phyloP scores from a whole-genome alignment of 441 rosid genomes.

The Rhodomyrtus psidioides region DNA sequence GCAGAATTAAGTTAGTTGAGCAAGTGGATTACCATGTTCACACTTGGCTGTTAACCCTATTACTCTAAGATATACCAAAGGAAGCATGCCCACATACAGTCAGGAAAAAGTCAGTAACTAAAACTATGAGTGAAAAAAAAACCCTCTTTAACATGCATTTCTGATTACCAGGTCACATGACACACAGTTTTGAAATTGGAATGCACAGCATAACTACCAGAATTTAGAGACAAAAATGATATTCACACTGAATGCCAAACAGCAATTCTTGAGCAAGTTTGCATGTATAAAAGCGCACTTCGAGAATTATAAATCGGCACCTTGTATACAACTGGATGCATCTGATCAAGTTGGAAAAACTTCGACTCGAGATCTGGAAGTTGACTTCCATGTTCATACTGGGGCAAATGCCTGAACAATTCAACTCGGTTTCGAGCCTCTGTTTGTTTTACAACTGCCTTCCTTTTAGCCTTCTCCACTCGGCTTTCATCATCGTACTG shows the following conservation, averaged over 20 bases:
- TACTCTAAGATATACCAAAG: not conserved
- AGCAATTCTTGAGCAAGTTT: not conserved
- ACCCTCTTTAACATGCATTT: not conserved
- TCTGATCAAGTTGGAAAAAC: conserved; percentile 51
- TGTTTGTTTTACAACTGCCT: conserved; percentile 13
- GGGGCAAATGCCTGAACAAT: conserved; percentile 16
- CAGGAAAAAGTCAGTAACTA: not conserved
- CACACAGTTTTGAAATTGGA: not conserved
- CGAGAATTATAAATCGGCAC: conserved; percentile 14
- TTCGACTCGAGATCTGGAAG: conserved; percentile 22
- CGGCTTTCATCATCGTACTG: conserved; percentile 69
- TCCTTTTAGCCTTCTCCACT: conserved; percentile 18
- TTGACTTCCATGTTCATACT: conserved; percentile 74
- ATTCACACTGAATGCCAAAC: not conserved
- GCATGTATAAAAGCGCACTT: not conserved
- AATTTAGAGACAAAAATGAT: not conserved
- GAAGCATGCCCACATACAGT: not conserved
- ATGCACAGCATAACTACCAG: not conserved
- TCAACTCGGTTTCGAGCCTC: conserved; percentile 14
- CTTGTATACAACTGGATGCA: conserved; percentile 85
- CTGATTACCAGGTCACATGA: not conserved
- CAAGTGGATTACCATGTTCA: not conserved
- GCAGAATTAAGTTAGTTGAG: not conserved
- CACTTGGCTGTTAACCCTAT: not conserved
- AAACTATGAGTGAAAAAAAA: not conserved